phyloP scores from a whole-genome alignment of 768 basidiomycete species.

The Cyclocybe cylindracea region DNA sequence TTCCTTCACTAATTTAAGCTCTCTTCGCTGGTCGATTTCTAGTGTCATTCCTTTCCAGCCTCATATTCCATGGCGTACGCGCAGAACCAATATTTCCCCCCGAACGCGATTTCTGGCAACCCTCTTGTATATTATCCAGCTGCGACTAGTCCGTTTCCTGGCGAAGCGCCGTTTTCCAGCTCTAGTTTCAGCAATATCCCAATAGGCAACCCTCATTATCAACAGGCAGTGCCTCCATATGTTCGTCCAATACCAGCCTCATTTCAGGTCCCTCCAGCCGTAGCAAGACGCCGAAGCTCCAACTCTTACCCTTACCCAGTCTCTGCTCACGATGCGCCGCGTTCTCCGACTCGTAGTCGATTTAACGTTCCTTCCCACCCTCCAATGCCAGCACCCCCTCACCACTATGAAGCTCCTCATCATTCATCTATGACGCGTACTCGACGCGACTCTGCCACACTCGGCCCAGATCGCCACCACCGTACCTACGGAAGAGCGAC shows the following conservation, averaged over 20 bases:
- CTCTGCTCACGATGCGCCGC: slow-evolving; percentile 8
- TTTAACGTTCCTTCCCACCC: background rate
- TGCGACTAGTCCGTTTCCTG: too few relatives aligned
- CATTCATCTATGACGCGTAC: background rate
- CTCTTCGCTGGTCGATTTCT: too few relatives aligned
- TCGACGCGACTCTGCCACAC: background rate
- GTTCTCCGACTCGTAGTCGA: slow-evolving; percentile 8
- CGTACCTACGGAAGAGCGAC: background rate
- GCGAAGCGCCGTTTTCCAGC: too few relatives aligned
- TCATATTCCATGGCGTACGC: too few relatives aligned
- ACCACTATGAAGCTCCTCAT: background rate
- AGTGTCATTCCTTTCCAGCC: too few relatives aligned
- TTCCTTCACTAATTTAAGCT: too few relatives aligned
- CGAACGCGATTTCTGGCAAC: too few relatives aligned
- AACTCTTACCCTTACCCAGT: slow-evolving; percentile 1
- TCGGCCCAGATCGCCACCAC: background rate
- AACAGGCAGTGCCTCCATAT: background rate
- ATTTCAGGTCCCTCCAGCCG: background rate
- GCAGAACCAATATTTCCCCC: too few relatives aligned
- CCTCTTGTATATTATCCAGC: too few relatives aligned
- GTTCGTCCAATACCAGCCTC: background rate
- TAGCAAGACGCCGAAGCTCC: background rate
- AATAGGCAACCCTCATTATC: background rate
- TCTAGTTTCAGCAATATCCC: too few relatives aligned
- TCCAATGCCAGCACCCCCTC: background rate